Conservation (phyloP, 2,329 filamentous ascomycete species). For the Colletotrichum siamense region DNA sequence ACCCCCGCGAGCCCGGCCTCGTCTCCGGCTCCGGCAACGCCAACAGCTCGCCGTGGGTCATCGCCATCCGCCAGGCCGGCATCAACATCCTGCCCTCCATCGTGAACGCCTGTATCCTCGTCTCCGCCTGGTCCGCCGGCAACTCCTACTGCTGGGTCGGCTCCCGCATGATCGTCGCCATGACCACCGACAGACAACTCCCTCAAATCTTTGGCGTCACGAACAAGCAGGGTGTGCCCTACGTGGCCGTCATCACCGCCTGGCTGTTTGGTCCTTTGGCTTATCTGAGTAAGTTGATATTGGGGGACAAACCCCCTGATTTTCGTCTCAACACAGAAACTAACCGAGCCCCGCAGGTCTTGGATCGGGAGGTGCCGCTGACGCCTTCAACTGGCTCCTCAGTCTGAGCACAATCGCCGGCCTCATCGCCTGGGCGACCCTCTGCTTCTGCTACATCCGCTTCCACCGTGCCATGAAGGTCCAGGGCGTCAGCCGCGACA, state of each 20-base stretch:
- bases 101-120: slow-evolving; percentile 54
- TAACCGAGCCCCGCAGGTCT: slow-evolving; percentile 48
- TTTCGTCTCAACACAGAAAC: slow-evolving; percentile 50
- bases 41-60: slow-evolving; percentile 50
- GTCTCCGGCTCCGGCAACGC: slow-evolving; percentile 39
- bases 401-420: slow-evolving; percentile 50
- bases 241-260: slow-evolving; percentile 43
- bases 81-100: slow-evolving; percentile 46
- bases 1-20: slow-evolving; percentile 41
- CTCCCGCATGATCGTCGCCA: slow-evolving; percentile 46
- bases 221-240: slow-evolving; percentile 44
- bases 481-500: slow-evolving; percentile 38
- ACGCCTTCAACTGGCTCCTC: slow-evolving; percentile 53
- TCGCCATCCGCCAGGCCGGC: slow-evolving; percentile 46
- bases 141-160: slow-evolving; percentile 48
- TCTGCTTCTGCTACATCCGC: slow-evolving; percentile 47
- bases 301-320: slow-evolving; percentile 42
- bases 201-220: slow-evolving; percentile 43
- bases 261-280: slow-evolving; percentile 45
- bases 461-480: slow-evolving; percentile 45
- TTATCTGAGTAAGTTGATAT: slow-evolving; percentile 42
- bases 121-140: slow-evolving; percentile 50
- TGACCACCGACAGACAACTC: slow-evolving; percentile 22
- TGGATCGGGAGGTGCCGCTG: slow-evolving; percentile 48
- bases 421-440: slow-evolving; percentile 48